These are phyloP conservation scores for Anthoceros angustus DNA, from an alignment of 225 moss, liverwort and hornwort species.

Conservation along the genomic window DNA sequence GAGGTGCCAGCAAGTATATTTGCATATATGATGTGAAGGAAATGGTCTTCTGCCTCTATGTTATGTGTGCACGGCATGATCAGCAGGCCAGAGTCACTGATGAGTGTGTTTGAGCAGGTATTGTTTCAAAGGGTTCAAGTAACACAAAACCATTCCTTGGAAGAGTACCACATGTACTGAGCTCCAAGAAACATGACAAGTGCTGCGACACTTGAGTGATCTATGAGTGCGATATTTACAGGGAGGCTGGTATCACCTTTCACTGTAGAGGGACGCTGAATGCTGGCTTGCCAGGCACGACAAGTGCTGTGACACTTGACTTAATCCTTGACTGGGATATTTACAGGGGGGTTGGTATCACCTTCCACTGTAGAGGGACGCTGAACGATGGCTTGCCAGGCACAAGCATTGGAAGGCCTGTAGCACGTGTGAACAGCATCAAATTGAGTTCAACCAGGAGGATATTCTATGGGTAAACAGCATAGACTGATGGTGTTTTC, in stretches of 20 bases:
- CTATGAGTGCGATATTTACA: constrained; percentile 69
- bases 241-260: constrained; percentile 26
- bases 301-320: constrained; percentile 83
- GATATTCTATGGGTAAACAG: constrained; percentile 48
- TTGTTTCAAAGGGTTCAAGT: constrained; percentile 80
- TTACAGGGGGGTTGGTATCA: constrained; percentile 37
- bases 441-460: constrained; percentile 80
- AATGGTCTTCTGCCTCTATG: constrained; percentile 21
- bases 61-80: not conserved
- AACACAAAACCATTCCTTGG: constrained; percentile 60
- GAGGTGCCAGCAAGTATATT: constrained; percentile 90
- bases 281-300: constrained; percentile 64
- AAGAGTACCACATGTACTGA: constrained; percentile 70
- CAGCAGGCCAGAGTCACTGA: not conserved
- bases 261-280: constrained; percentile 45
- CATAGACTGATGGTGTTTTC: constrained; percentile 30
- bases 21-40: constrained; percentile 92
- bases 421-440: constrained; percentile 65
- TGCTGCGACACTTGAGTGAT: constrained; percentile 90
- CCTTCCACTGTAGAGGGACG: constrained; percentile 31
- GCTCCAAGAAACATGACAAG: constrained; percentile 94
- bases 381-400: constrained; percentile 50
- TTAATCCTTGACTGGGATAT: constrained; percentile 77
- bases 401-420: constrained; percentile 42
- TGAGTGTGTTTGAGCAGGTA: constrained; percentile 29